Base-by-base conservation (phyloP, 257 asterid species). In the Lavandula angustifolia region DNA sequence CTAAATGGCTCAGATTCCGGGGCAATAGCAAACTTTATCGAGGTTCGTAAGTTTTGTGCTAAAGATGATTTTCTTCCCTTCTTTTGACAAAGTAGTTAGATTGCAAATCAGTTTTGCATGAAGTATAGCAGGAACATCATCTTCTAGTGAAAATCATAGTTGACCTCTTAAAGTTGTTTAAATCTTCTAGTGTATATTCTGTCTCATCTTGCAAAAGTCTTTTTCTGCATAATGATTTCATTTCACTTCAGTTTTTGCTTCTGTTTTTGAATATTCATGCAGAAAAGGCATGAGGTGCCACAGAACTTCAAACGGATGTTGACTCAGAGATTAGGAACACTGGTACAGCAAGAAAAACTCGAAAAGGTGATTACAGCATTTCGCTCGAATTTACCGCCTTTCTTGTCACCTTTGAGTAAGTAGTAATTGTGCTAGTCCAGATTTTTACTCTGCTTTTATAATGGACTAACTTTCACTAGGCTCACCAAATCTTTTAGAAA, bases 211-310 rank as follows among this genome's bases (percentile, higher is more conserved):
- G 27, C 52, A 9, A 42, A 27, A 64, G 18, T 56, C 27, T 44
- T 34, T 34, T 22, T 47, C 18, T 59, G 66, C 58, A 22, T 5
- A 49, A 27, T 57, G 4, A 38, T 42, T 68, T 17, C 0, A 50
- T 10, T 62, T 22, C 37, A 43, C 18, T 31, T 17, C 11, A 10
- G 29, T 35, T 48, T 60, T 1, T 22, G 27, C 27, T 22, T 50
- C 16, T 52, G 40, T 57, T 55, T 55, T 49, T 42, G 47, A 48
- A 57, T 69, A 69, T 80, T 49, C 67, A 49, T 75, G 78, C 96
- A 91, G 98, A 79, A 78, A 84, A 84, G 81, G 70, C 81, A 81
- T 10, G 91, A 84, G 69, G 85, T 81, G 72, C 96, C 89, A 22
- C 96, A 31, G 51, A 84, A 82, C 60, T 86, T 88, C 83, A 81